phyloP scores from a whole-genome alignment of 257 asterid species.

The Gentiana macrophylla region DNA sequence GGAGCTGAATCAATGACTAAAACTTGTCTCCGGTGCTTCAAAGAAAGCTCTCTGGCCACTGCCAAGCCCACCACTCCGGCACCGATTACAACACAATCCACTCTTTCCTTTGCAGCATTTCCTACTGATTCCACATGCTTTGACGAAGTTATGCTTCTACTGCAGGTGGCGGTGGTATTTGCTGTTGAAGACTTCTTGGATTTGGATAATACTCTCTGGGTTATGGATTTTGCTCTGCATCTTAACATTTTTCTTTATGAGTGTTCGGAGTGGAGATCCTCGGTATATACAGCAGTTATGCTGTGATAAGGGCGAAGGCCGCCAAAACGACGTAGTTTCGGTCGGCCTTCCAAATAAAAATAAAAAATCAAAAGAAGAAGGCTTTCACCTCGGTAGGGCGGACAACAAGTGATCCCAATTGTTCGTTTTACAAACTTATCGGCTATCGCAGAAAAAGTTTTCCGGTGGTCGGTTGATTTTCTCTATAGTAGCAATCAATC shows the following conservation, averaged over 20 bases:
- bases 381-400: too few relatives aligned
- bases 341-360: too few relatives aligned
- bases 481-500: too few relatives aligned
- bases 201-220: neutral
- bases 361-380: too few relatives aligned
- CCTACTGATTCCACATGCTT: constrained; percentile 15
- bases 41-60: constrained; percentile 74
- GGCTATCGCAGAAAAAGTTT: too few relatives aligned
- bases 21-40: constrained; percentile 55
- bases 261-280: too few relatives aligned
- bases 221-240: neutral
- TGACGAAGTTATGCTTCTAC: constrained; percentile 9
- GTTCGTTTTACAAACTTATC: too few relatives aligned
- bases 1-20: constrained; percentile 68
- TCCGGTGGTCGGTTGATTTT: too few relatives aligned
- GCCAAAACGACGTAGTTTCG: too few relatives aligned
- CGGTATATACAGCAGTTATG: too few relatives aligned
- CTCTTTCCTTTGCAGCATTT: constrained; percentile 29
- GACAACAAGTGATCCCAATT: too few relatives aligned
- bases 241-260: neutral
- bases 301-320: too few relatives aligned
- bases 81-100: constrained; percentile 74
- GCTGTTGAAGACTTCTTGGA: neutral
- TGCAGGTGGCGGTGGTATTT: neutral
- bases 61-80: constrained; percentile 91